Percentiles rank a stretch among this genome's conserved stretches.
These are phyloP conservation scores for Colletotrichum chlorophyti DNA, from an alignment of 2,329 filamentous ascomycete species.

Conservation along the genomic window DNA sequence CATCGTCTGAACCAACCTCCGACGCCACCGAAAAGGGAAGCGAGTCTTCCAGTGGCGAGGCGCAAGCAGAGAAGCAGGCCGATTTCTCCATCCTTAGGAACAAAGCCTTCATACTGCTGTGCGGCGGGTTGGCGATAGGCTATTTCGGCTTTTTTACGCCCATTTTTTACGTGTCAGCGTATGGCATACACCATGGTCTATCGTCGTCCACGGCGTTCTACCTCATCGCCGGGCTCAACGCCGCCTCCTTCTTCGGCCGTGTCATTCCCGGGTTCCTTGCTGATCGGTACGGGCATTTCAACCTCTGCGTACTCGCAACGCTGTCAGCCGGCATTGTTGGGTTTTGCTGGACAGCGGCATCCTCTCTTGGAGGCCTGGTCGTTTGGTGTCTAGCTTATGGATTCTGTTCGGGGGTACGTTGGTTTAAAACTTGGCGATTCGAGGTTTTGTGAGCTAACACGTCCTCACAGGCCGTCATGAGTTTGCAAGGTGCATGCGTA, in stretches of 20 bases:
- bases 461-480: conserved; percentile 49
- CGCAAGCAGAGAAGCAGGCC: neutral
- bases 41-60: neutral
- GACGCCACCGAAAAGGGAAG: conserved; percentile 2
- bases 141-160: conserved; percentile 55
- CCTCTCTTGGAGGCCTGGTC: conserved; percentile 48
- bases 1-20: neutral
- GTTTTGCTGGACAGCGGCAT: conserved; percentile 51
- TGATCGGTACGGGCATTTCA: conserved; percentile 56
- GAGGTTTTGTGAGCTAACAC: conserved; percentile 41
- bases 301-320: conserved; percentile 38
- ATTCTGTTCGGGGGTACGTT: conserved; percentile 50
- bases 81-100: conserved; percentile 30
- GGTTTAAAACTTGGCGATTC: fast-evolving
- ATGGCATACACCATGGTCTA: conserved; percentile 54
- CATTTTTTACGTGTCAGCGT: conserved; percentile 62
- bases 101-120: conserved; percentile 2
- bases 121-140: conserved; percentile 3
- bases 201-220: conserved; percentile 64
- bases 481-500: conserved; percentile 53
- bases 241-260: conserved; percentile 59
- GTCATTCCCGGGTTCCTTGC: conserved; percentile 59
- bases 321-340: conserved; percentile 44
- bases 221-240: conserved; percentile 67
- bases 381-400: conserved; percentile 53